Evolutionary conservation across 768 basidiomycete species (phyloP).

Genomic region (Coprinopsis cinerea): DNA sequence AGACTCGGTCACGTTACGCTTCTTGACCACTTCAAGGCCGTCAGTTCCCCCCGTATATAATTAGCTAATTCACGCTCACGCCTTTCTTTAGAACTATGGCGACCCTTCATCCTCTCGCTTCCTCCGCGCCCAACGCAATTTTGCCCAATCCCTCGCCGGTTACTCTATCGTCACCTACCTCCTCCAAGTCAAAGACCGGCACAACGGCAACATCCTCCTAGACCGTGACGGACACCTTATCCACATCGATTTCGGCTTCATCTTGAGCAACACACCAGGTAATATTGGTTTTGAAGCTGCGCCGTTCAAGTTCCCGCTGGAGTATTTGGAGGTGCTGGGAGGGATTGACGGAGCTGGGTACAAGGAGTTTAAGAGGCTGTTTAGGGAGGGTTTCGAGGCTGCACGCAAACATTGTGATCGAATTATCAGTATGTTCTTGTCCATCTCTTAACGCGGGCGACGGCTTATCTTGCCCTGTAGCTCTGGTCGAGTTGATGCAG

Average conservation of each 20-base stretch:
- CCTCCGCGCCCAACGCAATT: constrained; percentile 85
- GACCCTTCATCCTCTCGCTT: constrained; percentile 84
- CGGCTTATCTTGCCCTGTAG: constrained; percentile 15
- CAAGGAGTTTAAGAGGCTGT: constrained; percentile 78
- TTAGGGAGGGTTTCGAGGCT: constrained; percentile 90
- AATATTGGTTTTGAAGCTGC: constrained; percentile 99
- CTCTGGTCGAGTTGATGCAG: constrained; percentile 95
- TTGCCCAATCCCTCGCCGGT: constrained; percentile 89
- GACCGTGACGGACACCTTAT: constrained; percentile 94
- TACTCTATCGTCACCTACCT: constrained; percentile 96
- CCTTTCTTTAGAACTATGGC: constrained; percentile 68
- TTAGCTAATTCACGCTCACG: background rate
- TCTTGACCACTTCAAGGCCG: constrained; percentile 86
- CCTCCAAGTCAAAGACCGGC: constrained; percentile 96
- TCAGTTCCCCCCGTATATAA: constrained; percentile 29
- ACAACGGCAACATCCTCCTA: constrained; percentile 96
- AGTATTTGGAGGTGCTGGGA: constrained; percentile 95
- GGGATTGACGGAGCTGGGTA: constrained; percentile 74
- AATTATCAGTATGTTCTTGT: constrained; percentile 82
- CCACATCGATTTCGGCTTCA: constrained; percentile 99
- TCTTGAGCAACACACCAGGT: constrained; percentile 93
- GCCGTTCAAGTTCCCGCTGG: constrained; percentile 92
- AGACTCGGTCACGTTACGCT: constrained; percentile 83
- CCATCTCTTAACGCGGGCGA: background rate
- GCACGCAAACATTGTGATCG: constrained; percentile 95